Evolutionary conservation across 176 grass and related monocot genomes (phyloP).

Genomic region (Panicum miliaceum): DNA sequence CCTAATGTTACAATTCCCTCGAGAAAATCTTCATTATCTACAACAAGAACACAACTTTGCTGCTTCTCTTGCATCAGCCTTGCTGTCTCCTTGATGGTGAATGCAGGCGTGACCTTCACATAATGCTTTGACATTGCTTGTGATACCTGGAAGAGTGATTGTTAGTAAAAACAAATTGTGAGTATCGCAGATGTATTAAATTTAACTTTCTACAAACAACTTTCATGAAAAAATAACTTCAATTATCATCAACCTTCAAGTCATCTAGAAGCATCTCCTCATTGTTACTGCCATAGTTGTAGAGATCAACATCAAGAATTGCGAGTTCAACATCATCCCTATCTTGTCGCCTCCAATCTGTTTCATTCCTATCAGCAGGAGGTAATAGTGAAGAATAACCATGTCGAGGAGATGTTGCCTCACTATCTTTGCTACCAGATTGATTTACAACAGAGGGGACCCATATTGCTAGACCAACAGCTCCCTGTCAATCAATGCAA

Average conservation of each 20-base stretch:
- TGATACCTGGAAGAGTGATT: conserved; percentile 69
- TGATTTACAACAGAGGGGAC: conserved; percentile 86
- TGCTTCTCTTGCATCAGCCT: conserved; percentile 86
- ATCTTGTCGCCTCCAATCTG: conserved; percentile 52
- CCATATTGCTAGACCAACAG: conserved; percentile 99
- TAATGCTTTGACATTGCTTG: conserved; percentile 89
- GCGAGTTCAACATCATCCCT: conserved; percentile 73
- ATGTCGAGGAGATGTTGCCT: conserved; percentile 63
- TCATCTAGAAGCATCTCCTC: conserved; percentile 93
- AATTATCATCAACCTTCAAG: conserved; percentile 68
- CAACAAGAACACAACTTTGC: conserved; percentile 90
- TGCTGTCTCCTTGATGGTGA: conserved; percentile 67
- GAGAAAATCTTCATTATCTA: conserved; percentile 94
- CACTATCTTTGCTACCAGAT: conserved; percentile 56
- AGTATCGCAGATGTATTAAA: conserved; percentile 21
- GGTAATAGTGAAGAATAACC: conserved; percentile 78
- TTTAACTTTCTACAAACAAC: conserved; percentile 10
- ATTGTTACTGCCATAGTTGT: conserved; percentile 57
- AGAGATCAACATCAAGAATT: conserved; percentile 61
- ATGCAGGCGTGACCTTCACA: conserved; percentile 66
- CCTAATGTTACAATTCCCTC: conserved; percentile 88
- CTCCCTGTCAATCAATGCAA: conserved; percentile 65
- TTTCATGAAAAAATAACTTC: background rate
- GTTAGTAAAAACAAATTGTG: conserved; percentile 30
- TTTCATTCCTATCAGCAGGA: conserved; percentile 61